Evolutionary conservation across 2,329 filamentous ascomycete genomes (phyloP), one percentile per base, ranked within the genome.

Genomic region (Tolypocladium sp.): DNA sequence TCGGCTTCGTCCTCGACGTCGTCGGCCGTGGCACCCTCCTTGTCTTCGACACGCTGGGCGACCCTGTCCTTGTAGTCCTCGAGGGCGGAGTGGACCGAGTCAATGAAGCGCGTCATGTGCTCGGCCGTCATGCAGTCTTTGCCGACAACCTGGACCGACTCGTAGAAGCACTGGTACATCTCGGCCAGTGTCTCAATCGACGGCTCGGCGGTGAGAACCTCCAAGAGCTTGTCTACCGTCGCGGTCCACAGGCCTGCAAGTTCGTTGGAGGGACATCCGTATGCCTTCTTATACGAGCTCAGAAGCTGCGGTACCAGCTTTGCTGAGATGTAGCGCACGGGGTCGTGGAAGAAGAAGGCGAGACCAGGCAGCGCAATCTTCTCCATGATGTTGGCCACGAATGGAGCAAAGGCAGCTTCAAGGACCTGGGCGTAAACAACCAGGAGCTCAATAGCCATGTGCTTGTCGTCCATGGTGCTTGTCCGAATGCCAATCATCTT

Each of bases 81-180:
- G 10, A 99, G 83, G 4, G 94, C 90, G 15, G 88, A 92, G 69
- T 88, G 85, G 54, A 92, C 91, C 1, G 89, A 88, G 63, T 92
- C 87, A 66, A 97, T 93, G 73, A 97, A 99, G 52, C 85, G 85
- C 59, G 82, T 79, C 89, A 99, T 92, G 72, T 96, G 89, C 44
- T 87, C 82, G 44, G 82, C 79, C 7, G 82, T 90, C 54, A 99
- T 81, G 70, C 88, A 93, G 67, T 90, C 86, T 74, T 90, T 91
- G 61, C 93, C 93, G 64, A 96, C 85, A 27, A 97, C 92, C 76
- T 97, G 93, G 9, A 99, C 87, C 33, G 91, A 96, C 74, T 99
- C 94, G 73, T 99, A 99, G 79, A 99, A 99, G 79, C 94, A 99
- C 74, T 97, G 93, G 76, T 97, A 99, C 91, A 99, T 97, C 76